Percentiles rank a stretch among this genome's conserved stretches.
phyloP scores from a whole-genome alignment of 2,329 filamentous ascomycete species.

The Fusarium sarcochroum region DNA sequence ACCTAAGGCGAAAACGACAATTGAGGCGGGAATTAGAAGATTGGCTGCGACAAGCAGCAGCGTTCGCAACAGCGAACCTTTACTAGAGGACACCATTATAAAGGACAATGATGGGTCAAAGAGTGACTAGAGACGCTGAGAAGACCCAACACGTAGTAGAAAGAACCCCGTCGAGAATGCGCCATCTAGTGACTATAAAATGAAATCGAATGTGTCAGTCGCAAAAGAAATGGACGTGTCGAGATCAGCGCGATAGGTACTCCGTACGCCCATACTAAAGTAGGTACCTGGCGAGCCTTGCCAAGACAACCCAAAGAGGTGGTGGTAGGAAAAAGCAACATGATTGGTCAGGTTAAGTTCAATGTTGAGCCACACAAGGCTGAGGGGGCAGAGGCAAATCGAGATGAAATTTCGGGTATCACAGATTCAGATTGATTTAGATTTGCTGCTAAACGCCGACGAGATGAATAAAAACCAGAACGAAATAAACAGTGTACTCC shows the following conservation, averaged over 20 bases:
- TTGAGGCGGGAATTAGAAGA: conserved; percentile 80
- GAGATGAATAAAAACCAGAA: conserved; percentile 28
- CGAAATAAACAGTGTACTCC: conserved; percentile 25
- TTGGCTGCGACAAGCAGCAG: conserved; percentile 77
- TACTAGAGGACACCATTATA: conserved; percentile 46
- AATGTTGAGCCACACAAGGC: conserved; percentile 49
- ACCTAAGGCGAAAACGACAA: conserved; percentile 84
- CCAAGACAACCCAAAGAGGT: conserved; percentile 46
- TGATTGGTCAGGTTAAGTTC: conserved; percentile 35
- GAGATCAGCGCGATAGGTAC: conserved; percentile 37
- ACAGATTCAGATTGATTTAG: conserved; percentile 47
- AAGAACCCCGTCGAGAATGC: conserved; percentile 19
- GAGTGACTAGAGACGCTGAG: conserved; percentile 28
- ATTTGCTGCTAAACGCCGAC: conserved; percentile 47
- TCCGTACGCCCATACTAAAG: conserved; percentile 18
- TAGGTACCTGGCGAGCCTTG: conserved; percentile 39
- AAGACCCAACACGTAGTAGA: conserved; percentile 9
- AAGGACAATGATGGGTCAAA: conserved; percentile 14
- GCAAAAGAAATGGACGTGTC: conserved; percentile 47
- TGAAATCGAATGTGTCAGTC: conserved; percentile 22
- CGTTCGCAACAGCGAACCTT: conserved; percentile 51
- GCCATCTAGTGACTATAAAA: conserved; percentile 37
- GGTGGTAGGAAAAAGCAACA: neutral
- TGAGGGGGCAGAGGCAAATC: conserved; percentile 24
- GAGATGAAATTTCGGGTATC: conserved; percentile 44